Base-by-base conservation (phyloP, 805 yeast genomes). In the Teunomyces kruisii region DNA sequence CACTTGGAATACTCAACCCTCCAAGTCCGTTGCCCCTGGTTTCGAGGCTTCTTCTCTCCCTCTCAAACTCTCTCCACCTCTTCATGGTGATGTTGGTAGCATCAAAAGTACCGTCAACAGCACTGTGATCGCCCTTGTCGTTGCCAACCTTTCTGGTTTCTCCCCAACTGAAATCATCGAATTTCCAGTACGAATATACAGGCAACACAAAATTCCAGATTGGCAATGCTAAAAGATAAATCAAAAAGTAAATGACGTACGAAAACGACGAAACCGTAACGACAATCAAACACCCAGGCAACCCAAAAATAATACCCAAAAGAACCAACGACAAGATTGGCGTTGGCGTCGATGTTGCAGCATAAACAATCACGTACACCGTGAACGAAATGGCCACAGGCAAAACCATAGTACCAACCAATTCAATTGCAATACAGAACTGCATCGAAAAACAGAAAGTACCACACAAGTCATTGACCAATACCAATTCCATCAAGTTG, bases 111-210 rank as follows among this genome's bases (percentile, higher is more conserved):
- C 97, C 98, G 36, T 79, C 86, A 16, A 55, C 75, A 17, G 75
- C 86, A 37, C 81, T 86, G 60, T 88, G 94, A 13, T 74, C 81
- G 16, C 78, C 80, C 55, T 83, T 80, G 55, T 75, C 82, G 35
- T 39, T 30, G 33, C 79, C 88, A 40, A 89, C 81, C n/a, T 83
- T 77, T 72, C 96, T 78, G 2, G 97, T 91, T 48, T 88, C 96
- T 60, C 97, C 97, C 97, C 97, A 91, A 62, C 90, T 82, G 67
- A 91, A 91, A 62, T 91, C 96, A 66, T 91, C 97, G 67, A 90
- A 89, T 59, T 89, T 89, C 97, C 97, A 91, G 63, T 76, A 90
- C 0, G 97, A 86, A 65, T 91, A 89, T 9, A 82, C 59, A 2
- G 97, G 97, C 39, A 91, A 73, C 4, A 89, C 81, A 58, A 91